Percentiles rank a stretch among this genome's conserved stretches.
phyloP scores from a whole-genome alignment of 1,139 yeast genomes.

The Pichia sorboxylosa region DNA sequence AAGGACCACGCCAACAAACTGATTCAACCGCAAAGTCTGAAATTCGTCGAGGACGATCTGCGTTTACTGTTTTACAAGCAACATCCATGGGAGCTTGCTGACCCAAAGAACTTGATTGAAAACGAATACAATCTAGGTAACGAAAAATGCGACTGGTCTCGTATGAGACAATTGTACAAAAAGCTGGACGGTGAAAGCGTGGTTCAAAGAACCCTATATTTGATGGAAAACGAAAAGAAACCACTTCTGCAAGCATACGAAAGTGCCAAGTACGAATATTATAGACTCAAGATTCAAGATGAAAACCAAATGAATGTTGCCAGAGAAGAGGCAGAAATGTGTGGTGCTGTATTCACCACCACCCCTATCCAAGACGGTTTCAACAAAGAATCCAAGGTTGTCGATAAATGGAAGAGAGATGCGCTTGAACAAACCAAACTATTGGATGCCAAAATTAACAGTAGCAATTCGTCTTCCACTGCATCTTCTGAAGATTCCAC shows the following conservation, averaged over 20 bases:
- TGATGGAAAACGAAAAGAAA: slow-evolving; percentile 34
- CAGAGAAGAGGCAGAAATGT: slow-evolving; percentile 76
- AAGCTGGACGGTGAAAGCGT: slow-evolving; percentile 89
- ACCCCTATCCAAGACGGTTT: slow-evolving; percentile 58
- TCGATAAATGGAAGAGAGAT: slow-evolving; percentile 62
- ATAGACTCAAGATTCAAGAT: slow-evolving; percentile 71
- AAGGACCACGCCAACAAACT: slow-evolving; percentile 15
- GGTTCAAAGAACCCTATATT: slow-evolving; percentile 78
- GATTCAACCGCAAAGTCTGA: slow-evolving; percentile 50
- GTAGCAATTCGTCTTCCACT: slow-evolving; percentile 10
- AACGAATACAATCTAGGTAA: slow-evolving; percentile 46
- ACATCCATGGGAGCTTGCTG: slow-evolving; percentile 96
- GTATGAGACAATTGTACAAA: slow-evolving; percentile 57
- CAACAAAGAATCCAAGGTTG: slow-evolving; percentile 54
- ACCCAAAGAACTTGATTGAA: slow-evolving; percentile 83
- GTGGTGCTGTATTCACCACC: slow-evolving; percentile 62
- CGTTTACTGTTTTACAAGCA: slow-evolving; percentile 76
- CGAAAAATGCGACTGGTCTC: slow-evolving; percentile 58
- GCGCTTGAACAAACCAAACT: slow-evolving; percentile 53
- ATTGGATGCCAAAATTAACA: slow-evolving; percentile 25
- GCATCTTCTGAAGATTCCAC: slow-evolving; percentile 9
- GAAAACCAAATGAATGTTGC: slow-evolving; percentile 68
- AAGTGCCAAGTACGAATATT: slow-evolving; percentile 78
- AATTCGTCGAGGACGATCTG: slow-evolving; percentile 70
- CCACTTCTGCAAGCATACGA: slow-evolving; percentile 58